Evolutionary conservation across 208 protist species (phyloP).

Genomic region (Trypanosoma melophagium): DNA sequence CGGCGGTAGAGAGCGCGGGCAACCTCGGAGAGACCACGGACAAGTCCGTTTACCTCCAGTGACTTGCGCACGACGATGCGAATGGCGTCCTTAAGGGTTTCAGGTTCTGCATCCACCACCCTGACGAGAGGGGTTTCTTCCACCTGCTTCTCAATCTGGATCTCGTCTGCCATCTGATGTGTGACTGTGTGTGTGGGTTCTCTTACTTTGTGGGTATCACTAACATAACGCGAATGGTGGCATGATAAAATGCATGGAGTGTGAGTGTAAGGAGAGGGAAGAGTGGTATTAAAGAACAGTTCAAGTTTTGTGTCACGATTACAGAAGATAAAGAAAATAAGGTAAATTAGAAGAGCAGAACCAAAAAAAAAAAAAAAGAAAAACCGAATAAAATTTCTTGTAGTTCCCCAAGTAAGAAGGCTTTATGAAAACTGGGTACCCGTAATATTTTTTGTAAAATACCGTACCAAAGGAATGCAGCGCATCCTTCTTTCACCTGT

Average conservation of each 20-base stretch:
- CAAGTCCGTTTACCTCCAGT: conserved; percentile 40
- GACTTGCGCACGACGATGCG: conserved; percentile 45
- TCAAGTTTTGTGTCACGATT: background rate
- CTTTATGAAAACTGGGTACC: too few species aligned
- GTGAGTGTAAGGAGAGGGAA: background rate
- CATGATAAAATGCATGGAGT: background rate
- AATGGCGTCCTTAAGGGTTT: conserved; percentile 39
- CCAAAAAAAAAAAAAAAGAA: too few species aligned
- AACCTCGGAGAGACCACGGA: conserved; percentile 48
- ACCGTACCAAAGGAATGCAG: too few species aligned
- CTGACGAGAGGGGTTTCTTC: conserved; percentile 52
- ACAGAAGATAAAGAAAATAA: conserved; percentile 7
- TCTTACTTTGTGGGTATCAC: conserved; percentile 9
- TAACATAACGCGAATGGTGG: background rate
- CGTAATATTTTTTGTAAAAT: too few species aligned
- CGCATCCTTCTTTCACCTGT: too few species aligned
- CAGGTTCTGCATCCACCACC: conserved; percentile 49
- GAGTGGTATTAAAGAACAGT: background rate
- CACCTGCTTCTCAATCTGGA: conserved; percentile 11
- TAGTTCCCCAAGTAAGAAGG: too few species aligned
- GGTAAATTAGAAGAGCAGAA: too few species aligned
- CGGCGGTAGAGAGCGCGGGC: conserved; percentile 44
- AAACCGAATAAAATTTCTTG: too few species aligned
- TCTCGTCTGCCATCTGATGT: conserved; percentile 24
- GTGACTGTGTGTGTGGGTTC: conserved; percentile 3